Conservation (phyloP, 1,284 basidiomycete species). For the Cryptococcus amylolentus region DNA sequence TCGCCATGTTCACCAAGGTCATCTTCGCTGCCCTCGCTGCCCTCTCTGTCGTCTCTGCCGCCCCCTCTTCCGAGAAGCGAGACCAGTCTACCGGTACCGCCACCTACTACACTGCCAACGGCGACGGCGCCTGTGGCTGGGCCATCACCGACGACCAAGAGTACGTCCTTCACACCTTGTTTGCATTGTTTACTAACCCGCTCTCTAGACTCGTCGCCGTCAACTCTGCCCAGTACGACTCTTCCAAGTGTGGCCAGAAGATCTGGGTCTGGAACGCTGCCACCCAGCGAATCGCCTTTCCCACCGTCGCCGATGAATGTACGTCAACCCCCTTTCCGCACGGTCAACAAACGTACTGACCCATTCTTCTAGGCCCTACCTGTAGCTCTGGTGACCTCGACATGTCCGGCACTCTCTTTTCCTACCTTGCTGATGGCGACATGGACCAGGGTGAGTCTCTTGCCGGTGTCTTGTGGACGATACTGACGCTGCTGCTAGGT, state of each 20-base stretch:
- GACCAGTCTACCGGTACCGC: constrained; percentile 14
- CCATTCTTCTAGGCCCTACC: constrained; percentile 32
- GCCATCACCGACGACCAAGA: constrained; percentile 23
- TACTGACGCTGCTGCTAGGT: constrained; percentile 1
- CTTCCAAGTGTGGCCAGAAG: constrained; percentile 57
- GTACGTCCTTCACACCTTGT: constrained; percentile 5
- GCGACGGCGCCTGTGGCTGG: constrained; percentile 32
- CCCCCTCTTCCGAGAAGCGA: constrained; percentile 13
- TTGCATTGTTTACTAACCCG: not conserved
- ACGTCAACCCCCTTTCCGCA: not conserved
- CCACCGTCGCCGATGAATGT: constrained; percentile 57
- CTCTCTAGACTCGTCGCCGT: constrained; percentile 36
- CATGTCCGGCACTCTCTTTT: constrained; percentile 52
- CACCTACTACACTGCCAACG: constrained; percentile 31
- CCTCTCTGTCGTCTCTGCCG: constrained; percentile 12
- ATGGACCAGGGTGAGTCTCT: constrained; percentile 30
- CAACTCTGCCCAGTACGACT: constrained; percentile 32
- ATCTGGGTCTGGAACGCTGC: constrained; percentile 63
- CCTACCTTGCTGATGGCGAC: constrained; percentile 33
- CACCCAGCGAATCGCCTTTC: constrained; percentile 59
- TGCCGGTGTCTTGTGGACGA: not conserved
- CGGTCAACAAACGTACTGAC: not conserved
- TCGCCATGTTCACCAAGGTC: constrained; percentile 12
- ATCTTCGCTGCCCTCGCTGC: constrained; percentile 15
- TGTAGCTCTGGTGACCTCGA: constrained; percentile 52